phyloP scores from a whole-genome alignment of 139 green algal species.

The Pedinophyceae sp. region DNA sequence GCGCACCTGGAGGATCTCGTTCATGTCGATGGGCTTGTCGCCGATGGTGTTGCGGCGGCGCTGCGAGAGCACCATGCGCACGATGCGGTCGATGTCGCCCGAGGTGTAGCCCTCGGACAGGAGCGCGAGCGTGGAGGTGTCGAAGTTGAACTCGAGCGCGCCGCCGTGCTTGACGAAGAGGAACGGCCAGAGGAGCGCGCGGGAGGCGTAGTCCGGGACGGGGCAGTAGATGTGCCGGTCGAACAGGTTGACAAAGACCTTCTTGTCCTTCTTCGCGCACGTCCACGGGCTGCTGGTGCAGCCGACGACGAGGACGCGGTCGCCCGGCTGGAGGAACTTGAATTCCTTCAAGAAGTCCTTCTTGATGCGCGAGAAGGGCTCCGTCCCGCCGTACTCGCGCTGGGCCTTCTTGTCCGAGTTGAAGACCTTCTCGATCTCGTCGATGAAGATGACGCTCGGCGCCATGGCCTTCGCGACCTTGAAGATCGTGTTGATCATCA shows the following conservation, averaged over 20 bases:
- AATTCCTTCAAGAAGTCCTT: slow-evolving; percentile 74
- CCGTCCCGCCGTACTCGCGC: slow-evolving; percentile 45
- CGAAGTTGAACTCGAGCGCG: slow-evolving; percentile 40
- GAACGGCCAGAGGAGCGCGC: slow-evolving; percentile 2
- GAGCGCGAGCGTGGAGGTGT: slow-evolving; percentile 50
- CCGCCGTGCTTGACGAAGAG: slow-evolving; percentile 37
- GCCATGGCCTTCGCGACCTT: slow-evolving; percentile 51
- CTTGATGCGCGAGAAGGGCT: slow-evolving; percentile 65
- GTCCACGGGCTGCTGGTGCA: slow-evolving; percentile 43
- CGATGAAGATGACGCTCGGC: slow-evolving; percentile 73
- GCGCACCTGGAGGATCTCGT: too few relatives aligned
- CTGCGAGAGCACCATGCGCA: slow-evolving; percentile 2
- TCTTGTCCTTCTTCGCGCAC: slow-evolving; percentile 60
- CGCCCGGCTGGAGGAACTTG: slow-evolving; percentile 14
- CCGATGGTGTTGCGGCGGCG: slow-evolving; percentile 1
- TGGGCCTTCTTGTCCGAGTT: slow-evolving; percentile 66
- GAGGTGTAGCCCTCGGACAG: slow-evolving; percentile 37
- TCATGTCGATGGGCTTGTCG: slow-evolving; percentile 4
- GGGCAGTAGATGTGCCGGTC: slow-evolving; percentile 59
- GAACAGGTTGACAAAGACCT: slow-evolving; percentile 59
- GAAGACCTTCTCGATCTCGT: slow-evolving; percentile 83
- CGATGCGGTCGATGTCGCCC: slow-evolving; percentile 18
- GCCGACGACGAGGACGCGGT: slow-evolving; percentile 61
- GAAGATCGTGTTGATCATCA: slow-evolving; percentile 77
- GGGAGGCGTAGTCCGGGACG: slow-evolving; percentile 62